phyloP scores from a whole-genome alignment of 495 filamentous ascomycete species.

The Hypoxylon intermedium region DNA sequence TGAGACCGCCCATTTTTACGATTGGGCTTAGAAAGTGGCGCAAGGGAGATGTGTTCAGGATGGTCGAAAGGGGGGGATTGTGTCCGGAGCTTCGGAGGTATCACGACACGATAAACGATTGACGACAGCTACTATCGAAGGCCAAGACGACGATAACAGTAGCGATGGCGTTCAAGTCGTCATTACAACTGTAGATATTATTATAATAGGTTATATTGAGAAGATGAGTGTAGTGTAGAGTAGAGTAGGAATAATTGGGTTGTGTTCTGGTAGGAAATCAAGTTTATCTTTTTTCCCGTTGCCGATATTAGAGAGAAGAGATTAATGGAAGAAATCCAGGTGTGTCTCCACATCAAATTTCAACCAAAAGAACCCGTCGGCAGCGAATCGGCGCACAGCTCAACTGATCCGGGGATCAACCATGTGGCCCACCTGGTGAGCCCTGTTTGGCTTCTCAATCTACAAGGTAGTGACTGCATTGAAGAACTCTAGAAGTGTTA shows the following conservation, averaged over 20 bases:
- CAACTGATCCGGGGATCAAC: constrained; percentile 10
- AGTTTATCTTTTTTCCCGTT: constrained; percentile 5
- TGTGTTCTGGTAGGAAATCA: constrained; percentile 22
- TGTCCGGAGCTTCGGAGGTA: too few species aligned
- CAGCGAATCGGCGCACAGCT: constrained; percentile 9
- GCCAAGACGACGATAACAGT: neutral
- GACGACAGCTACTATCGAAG: neutral
- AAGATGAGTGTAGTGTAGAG: neutral
- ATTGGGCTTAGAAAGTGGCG: constrained; percentile 9
- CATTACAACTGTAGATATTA: constrained; percentile 14
- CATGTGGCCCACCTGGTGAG: neutral
- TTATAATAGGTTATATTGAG: constrained; percentile 7
- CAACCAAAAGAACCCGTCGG: neutral
- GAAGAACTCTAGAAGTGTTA: too few species aligned
- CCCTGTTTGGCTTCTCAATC: too few species aligned
- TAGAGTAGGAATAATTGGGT: neutral
- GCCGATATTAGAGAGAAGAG: constrained; percentile 2
- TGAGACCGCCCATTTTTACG: constrained; percentile 52
- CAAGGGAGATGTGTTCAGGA: constrained; percentile 4
- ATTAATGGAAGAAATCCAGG: constrained; percentile 12
- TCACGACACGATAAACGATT: neutral
- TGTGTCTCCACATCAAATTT: constrained; percentile 33
- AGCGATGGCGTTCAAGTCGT: constrained; percentile 6
- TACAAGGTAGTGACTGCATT: too few species aligned
- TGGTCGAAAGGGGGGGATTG: neutral